phyloP scores from a whole-genome alignment of 139 green algal species.

The Picochlorum sp. region DNA sequence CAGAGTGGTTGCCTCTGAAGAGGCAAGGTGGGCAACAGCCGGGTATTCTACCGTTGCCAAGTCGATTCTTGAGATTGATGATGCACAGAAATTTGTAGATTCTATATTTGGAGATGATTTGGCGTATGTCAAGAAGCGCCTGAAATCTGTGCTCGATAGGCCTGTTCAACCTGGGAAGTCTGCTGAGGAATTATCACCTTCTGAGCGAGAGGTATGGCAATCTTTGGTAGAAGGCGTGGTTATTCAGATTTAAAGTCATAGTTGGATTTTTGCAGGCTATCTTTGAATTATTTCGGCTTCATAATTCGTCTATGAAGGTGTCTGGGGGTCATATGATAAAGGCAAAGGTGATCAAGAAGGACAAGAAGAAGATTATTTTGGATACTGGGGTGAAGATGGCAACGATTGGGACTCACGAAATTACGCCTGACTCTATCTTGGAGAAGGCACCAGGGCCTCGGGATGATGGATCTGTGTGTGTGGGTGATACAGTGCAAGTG shows the following conservation, averaged over 20 bases:
- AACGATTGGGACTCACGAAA: slow-evolving; percentile 9
- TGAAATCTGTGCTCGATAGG: slow-evolving; percentile 1
- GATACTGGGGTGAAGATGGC: slow-evolving; percentile 24
- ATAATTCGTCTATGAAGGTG: slow-evolving; percentile 21
- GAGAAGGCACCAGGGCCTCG: not conserved
- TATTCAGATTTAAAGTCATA: too few species aligned
- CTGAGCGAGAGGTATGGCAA: slow-evolving; percentile 1
- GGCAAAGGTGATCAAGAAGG: slow-evolving; percentile 19
- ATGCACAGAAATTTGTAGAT: not conserved
- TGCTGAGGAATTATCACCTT: not conserved
- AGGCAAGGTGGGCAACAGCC: too few species aligned
- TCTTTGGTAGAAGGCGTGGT: too few species aligned
- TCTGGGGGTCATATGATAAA: slow-evolving; percentile 26
- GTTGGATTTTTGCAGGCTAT: not conserved
- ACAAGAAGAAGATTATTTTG: slow-evolving; percentile 13
- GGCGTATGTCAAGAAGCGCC: not conserved
- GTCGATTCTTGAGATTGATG: not conserved
- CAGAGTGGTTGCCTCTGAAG: too few species aligned
- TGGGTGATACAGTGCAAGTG: slow-evolving; percentile 26
- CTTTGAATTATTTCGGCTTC: slow-evolving; percentile 20
- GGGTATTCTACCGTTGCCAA: too few species aligned
- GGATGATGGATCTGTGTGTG: slow-evolving; percentile 6
- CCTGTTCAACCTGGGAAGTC: not conserved
- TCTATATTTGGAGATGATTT: not conserved
- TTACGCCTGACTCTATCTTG: slow-evolving; percentile 19